phyloP scores from a whole-genome alignment of 2,329 filamentous ascomycete genomes.

The Phialemoniopsis sp. region DNA sequence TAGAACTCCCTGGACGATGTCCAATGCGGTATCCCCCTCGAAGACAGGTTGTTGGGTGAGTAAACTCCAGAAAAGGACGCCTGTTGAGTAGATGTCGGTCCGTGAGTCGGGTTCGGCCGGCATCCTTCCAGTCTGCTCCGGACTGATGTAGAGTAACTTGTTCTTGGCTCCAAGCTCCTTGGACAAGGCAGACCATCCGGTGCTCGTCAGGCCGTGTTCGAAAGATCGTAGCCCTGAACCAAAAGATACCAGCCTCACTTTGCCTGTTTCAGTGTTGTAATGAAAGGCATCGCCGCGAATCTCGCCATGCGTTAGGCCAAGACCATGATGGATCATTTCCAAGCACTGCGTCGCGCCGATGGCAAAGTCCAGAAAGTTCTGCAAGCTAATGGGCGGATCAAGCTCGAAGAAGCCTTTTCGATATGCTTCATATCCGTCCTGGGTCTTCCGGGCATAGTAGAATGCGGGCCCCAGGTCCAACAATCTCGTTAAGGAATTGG shows the following conservation, averaged over 20 bases:
- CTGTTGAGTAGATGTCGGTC: slow-evolving; percentile 91
- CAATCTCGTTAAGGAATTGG: slow-evolving; percentile 66
- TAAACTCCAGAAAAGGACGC: slow-evolving; percentile 84
- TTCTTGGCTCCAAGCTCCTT: slow-evolving; percentile 82
- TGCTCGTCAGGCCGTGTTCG: slow-evolving; percentile 81
- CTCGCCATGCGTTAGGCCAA: slow-evolving; percentile 85
- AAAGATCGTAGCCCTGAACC: slow-evolving; percentile 85
- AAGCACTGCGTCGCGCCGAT: slow-evolving; percentile 83
- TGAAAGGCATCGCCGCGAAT: slow-evolving; percentile 89
- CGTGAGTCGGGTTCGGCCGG: slow-evolving; percentile 86
- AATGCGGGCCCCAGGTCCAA: slow-evolving; percentile 76
- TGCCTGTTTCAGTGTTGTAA: slow-evolving; percentile 66
- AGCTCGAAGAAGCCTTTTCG: slow-evolving; percentile 41
- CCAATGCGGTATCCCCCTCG: slow-evolving; percentile 73
- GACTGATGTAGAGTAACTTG: slow-evolving; percentile 87
- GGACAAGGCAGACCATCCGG: slow-evolving; percentile 80
- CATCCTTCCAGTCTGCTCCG: slow-evolving; percentile 91
- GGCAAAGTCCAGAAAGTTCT: slow-evolving; percentile 83
- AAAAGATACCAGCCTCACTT: slow-evolving; percentile 78
- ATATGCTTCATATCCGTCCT: slow-evolving; percentile 43
- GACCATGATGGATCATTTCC: slow-evolving; percentile 85
- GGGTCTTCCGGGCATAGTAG: slow-evolving; percentile 51
- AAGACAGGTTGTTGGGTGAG: slow-evolving; percentile 78
- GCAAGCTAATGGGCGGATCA: slow-evolving; percentile 61
- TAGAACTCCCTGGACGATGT: slow-evolving; percentile 88